Evolutionary conservation across 2,329 filamentous ascomycete genomes (phyloP), one percentile per base, ranked within the genome.

Genomic region (Talaromyces sp.): DNA sequence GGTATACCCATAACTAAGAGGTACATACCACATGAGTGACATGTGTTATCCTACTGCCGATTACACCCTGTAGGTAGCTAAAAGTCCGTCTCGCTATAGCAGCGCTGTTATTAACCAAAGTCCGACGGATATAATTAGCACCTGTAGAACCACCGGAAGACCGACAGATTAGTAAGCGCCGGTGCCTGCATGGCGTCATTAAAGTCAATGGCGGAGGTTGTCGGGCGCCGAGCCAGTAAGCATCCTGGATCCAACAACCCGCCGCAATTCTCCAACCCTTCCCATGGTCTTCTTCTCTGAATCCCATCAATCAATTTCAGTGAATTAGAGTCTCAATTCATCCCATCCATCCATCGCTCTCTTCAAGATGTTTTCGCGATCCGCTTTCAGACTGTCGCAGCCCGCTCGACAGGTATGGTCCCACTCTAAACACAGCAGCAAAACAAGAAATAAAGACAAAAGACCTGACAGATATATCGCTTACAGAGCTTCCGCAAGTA

Each of bases 401-500:
- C 86, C 88, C 66, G 74, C 89, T 66, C 85, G 81, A 75, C 83
- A 83, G 78, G 88, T 90, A 78, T 72, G 35, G 35, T 38, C 35
- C 6, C 35, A 24, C 14, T 43, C 12, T 53, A 19, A 46, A 46
- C 53, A 57, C 50, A 21, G 46, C 41, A 63, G 57, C 60, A 66
- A 38, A 38, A n/a, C 61, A 66, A 38, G 17, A 2, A 38, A 8
- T 2, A n/a, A 38, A n/a, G n/a, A n/a, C n/a, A 3, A 5, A 38
- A 32, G 24, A 31, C 4, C 19, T 51, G 26, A 19, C 54, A 29
- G 26, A 48, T 56, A 31, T n/a, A 55, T 26, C 4, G 8, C 11
- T 32, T 12, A 27, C 68, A 89, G 86, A 82, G 83, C 71, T 80
- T 85, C 72, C 85, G 87, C 72, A 81, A 83, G 70, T 97, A 96